phyloP scores from a whole-genome alignment of 2,329 filamentous ascomycete genomes.

The Colletotrichum karsti region DNA sequence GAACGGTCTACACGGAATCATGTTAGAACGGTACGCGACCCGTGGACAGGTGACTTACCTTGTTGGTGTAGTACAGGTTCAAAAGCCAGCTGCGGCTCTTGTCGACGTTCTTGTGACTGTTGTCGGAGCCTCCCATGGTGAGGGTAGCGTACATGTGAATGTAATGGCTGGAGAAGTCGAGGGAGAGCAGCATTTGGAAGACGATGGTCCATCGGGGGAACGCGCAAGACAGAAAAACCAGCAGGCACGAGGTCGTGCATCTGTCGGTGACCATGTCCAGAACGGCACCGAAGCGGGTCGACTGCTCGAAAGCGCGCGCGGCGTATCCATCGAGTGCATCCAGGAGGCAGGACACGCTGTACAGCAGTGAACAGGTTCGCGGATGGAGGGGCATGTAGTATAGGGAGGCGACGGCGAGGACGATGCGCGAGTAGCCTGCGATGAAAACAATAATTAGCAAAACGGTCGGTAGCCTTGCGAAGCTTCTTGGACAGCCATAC shows the following conservation, averaged over 20 bases:
- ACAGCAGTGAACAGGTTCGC: conserved; percentile 90
- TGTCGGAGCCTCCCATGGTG: conserved; percentile 82
- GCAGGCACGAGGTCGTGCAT: conserved; percentile 92
- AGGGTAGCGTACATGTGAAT: conserved; percentile 99
- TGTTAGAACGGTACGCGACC: background rate
- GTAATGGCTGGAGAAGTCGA: conserved; percentile 96
- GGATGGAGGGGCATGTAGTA: conserved; percentile 99
- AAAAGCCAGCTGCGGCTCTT: conserved; percentile 87
- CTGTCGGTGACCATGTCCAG: conserved; percentile 99
- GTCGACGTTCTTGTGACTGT: conserved; percentile 93
- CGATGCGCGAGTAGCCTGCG: conserved; percentile 78
- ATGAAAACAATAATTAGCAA: no score
- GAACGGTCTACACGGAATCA: conserved; percentile 70
- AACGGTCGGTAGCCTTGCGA: background rate
- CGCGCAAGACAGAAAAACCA: conserved; percentile 93
- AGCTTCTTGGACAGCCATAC: conserved; percentile 51
- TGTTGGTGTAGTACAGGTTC: conserved; percentile 97
- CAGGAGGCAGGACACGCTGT: conserved; percentile 93
- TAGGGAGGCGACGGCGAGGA: conserved; percentile 87
- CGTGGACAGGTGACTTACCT: conserved; percentile 60
- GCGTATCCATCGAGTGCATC: conserved; percentile 95
- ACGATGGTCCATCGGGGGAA: conserved; percentile 94
- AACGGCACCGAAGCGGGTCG: conserved; percentile 94
- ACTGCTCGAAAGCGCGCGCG: conserved; percentile 83
- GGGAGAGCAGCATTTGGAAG: conserved; percentile 91